A percentile compares a stretch with the other conserved stretches of the same genome.
These are phyloP conservation scores for Citrullus mucosospermus DNA, from an alignment of 306 rosid genomes.

Conservation along the genomic window DNA sequence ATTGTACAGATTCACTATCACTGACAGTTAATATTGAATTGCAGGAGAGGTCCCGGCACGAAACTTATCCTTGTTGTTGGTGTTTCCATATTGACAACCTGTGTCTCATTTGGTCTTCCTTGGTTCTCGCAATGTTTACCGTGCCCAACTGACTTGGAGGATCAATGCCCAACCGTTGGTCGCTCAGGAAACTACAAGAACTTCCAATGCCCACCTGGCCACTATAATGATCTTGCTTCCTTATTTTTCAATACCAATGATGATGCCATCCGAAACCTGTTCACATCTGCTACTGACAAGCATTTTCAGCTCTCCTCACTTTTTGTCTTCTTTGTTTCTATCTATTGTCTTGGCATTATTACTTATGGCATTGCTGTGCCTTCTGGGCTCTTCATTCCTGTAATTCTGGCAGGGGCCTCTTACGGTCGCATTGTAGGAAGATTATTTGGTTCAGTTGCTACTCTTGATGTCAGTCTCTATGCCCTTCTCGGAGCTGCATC, in stretches of 20 bases:
- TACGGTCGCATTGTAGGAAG: slow-evolving; percentile 71
- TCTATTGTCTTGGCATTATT: slow-evolving; percentile 51
- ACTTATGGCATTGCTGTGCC: slow-evolving; percentile 88
- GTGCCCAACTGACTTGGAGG: slow-evolving; percentile 42
- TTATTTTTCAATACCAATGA: slow-evolving; percentile 70
- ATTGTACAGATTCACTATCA: slow-evolving; percentile 4
- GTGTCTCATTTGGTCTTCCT: slow-evolving; percentile 54
- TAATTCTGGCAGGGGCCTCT: slow-evolving; percentile 72
- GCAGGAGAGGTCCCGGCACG: slow-evolving; percentile 59
- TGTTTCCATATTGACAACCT: slow-evolving; percentile 53
- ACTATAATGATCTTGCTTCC: slow-evolving; percentile 84
- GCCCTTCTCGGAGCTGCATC: slow-evolving; percentile 91
- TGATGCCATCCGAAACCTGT: slow-evolving; percentile 66
- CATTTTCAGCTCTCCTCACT: slow-evolving; percentile 54
- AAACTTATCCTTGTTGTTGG: slow-evolving; percentile 47
- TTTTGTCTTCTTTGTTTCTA: slow-evolving; percentile 41
- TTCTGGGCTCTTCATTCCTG: slow-evolving; percentile 84
- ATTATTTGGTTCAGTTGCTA: slow-evolving; percentile 29
- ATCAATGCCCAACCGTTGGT: slow-evolving; percentile 48
- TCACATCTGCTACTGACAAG: slow-evolving; percentile 34
- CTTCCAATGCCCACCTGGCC: slow-evolving; percentile 59
- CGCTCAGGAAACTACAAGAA: slow-evolving; percentile 55
- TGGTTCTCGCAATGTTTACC: slow-evolving; percentile 56
- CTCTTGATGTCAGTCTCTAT: slow-evolving; percentile 54
- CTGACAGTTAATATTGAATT: slow-evolving; percentile 19